phyloP scores from a whole-genome alignment of 2,329 filamentous ascomycete genomes.

The Aureobasidium sp. region DNA sequence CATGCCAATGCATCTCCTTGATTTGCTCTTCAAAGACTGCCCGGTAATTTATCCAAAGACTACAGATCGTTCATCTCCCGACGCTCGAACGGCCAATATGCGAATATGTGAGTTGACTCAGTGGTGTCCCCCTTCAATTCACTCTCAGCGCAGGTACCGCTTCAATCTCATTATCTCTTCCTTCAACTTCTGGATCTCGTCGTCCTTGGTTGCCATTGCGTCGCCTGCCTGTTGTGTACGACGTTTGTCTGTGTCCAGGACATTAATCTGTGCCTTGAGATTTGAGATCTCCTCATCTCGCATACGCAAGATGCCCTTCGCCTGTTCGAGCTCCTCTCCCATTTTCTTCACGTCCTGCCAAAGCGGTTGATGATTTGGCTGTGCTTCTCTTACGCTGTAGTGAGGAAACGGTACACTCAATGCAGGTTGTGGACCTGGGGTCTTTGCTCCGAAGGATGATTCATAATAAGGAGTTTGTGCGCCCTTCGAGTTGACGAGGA shows the following conservation, averaged over 20 bases:
- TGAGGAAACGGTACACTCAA: not conserved
- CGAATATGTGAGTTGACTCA: not conserved
- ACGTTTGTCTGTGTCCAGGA: not conserved
- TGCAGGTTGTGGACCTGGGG: not conserved
- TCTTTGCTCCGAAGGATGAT: not conserved
- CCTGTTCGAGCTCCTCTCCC: not conserved
- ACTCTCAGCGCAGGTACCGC: not conserved
- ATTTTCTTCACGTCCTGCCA: slow-evolving; percentile 5
- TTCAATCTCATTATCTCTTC: not conserved
- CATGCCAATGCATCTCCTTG: not conserved
- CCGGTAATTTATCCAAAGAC: not conserved
- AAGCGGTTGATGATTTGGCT: not conserved
- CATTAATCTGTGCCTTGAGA: not conserved
- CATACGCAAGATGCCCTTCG: not conserved
- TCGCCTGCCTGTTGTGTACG: not conserved
- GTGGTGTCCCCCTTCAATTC: not conserved
- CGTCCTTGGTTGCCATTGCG: not conserved
- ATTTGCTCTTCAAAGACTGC: not conserved
- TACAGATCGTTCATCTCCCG: not conserved
- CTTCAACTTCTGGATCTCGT: not conserved
- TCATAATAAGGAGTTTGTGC: not conserved
- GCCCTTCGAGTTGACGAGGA: not conserved
- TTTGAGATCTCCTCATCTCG: slow-evolving; percentile 1
- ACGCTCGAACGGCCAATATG: not conserved
- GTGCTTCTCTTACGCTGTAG: not conserved